Conservation (phyloP, 495 filamentous ascomycete species). For the Xylona heveae region DNA sequence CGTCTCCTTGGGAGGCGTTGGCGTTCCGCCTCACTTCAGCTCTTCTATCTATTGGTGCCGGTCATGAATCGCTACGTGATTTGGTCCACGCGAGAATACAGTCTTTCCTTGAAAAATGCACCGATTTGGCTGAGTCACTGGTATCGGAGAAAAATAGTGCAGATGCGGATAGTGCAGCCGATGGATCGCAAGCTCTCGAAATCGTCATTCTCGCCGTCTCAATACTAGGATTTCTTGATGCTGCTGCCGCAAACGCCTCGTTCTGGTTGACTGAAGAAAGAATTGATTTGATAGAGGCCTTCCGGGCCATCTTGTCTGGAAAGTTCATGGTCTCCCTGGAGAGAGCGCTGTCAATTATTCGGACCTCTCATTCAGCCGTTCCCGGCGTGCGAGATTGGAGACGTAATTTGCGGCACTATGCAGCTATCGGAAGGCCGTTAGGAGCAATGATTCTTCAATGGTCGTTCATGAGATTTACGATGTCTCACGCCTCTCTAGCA, state of each 20-base stretch:
- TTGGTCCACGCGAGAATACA: conserved; percentile 35
- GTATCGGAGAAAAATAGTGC: conserved; percentile 18
- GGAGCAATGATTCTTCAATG: conserved; percentile 84
- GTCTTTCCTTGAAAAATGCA: conserved; percentile 45
- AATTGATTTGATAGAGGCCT: conserved; percentile 40
- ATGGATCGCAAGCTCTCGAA: conserved; percentile 38
- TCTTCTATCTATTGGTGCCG: conserved; percentile 53
- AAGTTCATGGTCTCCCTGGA: conserved; percentile 67
- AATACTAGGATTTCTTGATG: conserved; percentile 70
- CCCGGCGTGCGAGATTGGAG: conserved; percentile 56
- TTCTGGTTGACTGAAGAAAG: conserved; percentile 62
- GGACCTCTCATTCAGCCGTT: conserved; percentile 27
- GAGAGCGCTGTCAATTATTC: conserved; percentile 67
- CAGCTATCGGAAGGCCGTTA: conserved; percentile 52
- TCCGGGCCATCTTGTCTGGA: conserved; percentile 58
- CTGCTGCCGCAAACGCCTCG: conserved; percentile 46
- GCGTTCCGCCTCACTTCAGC: conserved; percentile 59
- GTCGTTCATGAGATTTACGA: conserved; percentile 65
- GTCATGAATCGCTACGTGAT: conserved; percentile 41
- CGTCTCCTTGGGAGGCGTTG: conserved; percentile 77
- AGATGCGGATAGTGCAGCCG: conserved; percentile 25
- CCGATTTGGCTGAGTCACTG: conserved; percentile 22
- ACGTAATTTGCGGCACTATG: conserved; percentile 61
- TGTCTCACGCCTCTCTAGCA: conserved; percentile 53
- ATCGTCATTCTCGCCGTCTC: conserved; percentile 59